Conservation (phyloP, 306 rosid species). For the Sechiopsis laciniata region DNA sequence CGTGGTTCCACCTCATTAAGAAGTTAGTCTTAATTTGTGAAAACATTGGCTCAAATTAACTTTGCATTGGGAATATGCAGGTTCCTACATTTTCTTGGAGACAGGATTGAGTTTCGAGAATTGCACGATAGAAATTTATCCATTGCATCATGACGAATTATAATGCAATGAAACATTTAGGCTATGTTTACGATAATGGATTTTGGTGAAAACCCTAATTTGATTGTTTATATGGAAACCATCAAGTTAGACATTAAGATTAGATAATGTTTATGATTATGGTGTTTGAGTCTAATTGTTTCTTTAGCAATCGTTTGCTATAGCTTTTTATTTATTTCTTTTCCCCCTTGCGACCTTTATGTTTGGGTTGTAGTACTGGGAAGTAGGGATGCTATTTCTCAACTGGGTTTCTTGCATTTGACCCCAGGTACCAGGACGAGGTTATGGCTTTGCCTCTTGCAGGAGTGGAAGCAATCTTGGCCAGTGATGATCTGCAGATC, state of each 20-base stretch:
- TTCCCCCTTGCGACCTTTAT: background rate
- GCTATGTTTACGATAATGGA: no score
- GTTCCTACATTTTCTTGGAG: no score
- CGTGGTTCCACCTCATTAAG: background rate
- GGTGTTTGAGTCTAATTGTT: no score
- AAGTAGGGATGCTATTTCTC: background rate
- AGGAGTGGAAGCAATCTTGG: constrained; percentile 81
- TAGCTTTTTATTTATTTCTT: background rate
- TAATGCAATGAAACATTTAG: no score
- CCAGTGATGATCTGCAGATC: constrained; percentile 90
- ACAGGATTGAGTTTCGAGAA: no score
- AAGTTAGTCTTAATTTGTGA: background rate
- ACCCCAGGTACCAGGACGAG: constrained; percentile 79
- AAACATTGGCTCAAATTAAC: no score
- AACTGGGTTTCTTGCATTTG: constrained; percentile 16
- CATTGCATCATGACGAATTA: no score
- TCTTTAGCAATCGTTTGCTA: background rate
- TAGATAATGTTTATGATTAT: background rate
- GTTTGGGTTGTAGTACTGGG: background rate
- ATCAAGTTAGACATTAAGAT: background rate
- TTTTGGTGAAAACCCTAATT: background rate
- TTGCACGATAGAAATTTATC: no score
- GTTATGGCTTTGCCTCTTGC: constrained; percentile 81
- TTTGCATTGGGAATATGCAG: no score
- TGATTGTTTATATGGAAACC: background rate